Percentiles rank a stretch among this genome's conserved stretches.
Conservation (phyloP, 169 alveolate species). For the Eimeria praecox region DNA sequence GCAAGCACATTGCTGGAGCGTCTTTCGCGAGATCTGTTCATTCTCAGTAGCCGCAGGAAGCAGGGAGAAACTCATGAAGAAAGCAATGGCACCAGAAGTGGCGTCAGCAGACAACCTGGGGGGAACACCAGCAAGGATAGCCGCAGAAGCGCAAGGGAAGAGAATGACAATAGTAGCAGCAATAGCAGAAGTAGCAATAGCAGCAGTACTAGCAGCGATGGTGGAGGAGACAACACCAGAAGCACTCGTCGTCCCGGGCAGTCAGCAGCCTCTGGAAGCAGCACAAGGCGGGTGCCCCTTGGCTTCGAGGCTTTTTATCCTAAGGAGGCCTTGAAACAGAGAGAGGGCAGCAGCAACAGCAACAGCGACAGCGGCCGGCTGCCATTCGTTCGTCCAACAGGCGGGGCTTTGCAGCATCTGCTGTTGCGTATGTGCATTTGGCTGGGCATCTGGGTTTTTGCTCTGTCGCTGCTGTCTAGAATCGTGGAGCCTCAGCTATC, state of each 20-base stretch:
- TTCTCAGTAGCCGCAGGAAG: conserved; percentile 49
- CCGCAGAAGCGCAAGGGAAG: conserved; percentile 10
- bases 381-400: conserved; percentile 54
- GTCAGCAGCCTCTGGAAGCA: neutral
- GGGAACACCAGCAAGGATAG: neutral
- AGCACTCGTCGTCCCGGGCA: conserved; percentile 8
- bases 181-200: conserved; percentile 30
- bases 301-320: conserved; percentile 69
- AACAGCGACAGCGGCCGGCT: conserved; percentile 63
- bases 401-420: conserved; percentile 73
- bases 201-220: neutral
- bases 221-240: conserved; percentile 24
- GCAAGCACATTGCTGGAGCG: conserved; percentile 52
- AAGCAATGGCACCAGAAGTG: neutral
- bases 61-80: neutral
- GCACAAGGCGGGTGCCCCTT: conserved; percentile 59
- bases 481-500: conserved; percentile 71
- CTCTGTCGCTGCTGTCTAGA: conserved; percentile 36
- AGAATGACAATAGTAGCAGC: conserved; percentile 8
- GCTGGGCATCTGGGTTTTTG: conserved; percentile 70
- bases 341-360: conserved; percentile 1
- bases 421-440: conserved; percentile 60
- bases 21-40: neutral
- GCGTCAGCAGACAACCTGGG: neutral
- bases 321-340: conserved; percentile 34